Percentiles rank a stretch among this genome's conserved stretches.
Conservation (phyloP, 371 early-diverging fungal species). For the Gilbertella persicaria region DNA sequence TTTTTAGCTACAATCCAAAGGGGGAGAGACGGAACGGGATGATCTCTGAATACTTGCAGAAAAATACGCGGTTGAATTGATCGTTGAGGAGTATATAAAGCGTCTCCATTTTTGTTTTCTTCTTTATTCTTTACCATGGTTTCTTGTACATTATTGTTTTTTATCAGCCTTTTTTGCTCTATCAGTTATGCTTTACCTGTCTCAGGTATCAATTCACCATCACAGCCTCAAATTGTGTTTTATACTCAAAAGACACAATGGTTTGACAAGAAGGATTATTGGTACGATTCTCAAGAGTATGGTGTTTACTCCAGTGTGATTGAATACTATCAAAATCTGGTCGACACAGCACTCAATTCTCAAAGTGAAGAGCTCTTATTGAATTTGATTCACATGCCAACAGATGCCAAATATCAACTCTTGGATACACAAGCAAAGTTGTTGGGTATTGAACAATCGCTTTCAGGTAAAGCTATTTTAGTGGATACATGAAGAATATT, state of each 20-base stretch:
- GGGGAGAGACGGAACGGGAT: no score
- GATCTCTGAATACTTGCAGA: no score
- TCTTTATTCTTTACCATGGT: neutral
- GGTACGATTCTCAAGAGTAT: conserved; percentile 8
- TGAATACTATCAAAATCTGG: conserved; percentile 32
- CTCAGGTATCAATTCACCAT: neutral
- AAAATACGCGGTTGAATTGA: no score
- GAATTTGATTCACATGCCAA: conserved; percentile 26
- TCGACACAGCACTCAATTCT: conserved; percentile 32
- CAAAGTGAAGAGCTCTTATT: conserved; percentile 37
- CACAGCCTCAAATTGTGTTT: neutral
- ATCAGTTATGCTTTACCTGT: conserved; percentile 1
- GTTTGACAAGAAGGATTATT: neutral
- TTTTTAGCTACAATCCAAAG: no score
- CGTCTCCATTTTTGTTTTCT: neutral
- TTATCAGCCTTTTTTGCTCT: neutral
- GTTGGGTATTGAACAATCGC: conserved; percentile 9
- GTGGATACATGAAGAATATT: neutral
- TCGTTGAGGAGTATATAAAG: no score
- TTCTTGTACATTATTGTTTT: neutral
- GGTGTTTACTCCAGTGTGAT: conserved; percentile 2
- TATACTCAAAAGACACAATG: neutral
- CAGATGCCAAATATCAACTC: conserved; percentile 1
- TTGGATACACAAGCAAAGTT: conserved; percentile 11
- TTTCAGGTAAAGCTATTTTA: conserved; percentile 15